Evolutionary conservation across 192 early-diverging fungal species (phyloP), one percentile per base, ranked within the genome.

Genomic region (Entomortierella beljakovae): DNA sequence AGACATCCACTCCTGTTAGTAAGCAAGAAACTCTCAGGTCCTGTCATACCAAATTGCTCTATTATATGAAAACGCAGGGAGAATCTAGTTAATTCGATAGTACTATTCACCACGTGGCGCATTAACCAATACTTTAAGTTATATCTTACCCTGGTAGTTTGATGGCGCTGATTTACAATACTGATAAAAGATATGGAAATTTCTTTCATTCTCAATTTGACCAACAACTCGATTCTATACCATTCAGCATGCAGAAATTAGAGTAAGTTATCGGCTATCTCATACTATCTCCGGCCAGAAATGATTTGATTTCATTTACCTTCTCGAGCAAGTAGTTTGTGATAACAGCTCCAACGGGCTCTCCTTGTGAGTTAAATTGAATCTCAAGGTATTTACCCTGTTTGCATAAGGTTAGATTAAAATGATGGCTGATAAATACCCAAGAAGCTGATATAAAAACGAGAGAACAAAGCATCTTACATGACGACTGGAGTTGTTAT

Each of bases 321-420:
- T 98, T 98, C 81, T 99, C 97, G 13, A 99, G 87, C 64, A 99
- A 82, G 73, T 98, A 99, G 84, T 99, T 99, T 57, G 96, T 97
- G 67, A 99, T 98, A 62, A 96, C 91, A 26, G 97, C 98, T 53
- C 98, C 98, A 42, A 96, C 91, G 28, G 98, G 98, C 63, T 96
- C 94, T 43, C 95, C 97, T 62, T 94, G 89, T 6, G 86, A 68
- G 74, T 94, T 96, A 80, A 99, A 99, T 81, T 96, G 93, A 81
- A 99, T 99, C 83, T 99, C 98, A 67, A 99, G 90, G 76, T 99
- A 99, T 83, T 99, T 99, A 46, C 98, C 97, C 92, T 94, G 70
- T 26, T 61, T 38, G 48, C 0, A 25, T 32, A n/a, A n/a, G n/a
- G n/a, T n/a, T n/a, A n/a, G n/a, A n/a, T n/a, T n/a, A n/a, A n/a